Evolutionary conservation across 192 early-diverging fungal genomes (phyloP).

Genomic region (Rhizoclosmatium globosum): DNA sequence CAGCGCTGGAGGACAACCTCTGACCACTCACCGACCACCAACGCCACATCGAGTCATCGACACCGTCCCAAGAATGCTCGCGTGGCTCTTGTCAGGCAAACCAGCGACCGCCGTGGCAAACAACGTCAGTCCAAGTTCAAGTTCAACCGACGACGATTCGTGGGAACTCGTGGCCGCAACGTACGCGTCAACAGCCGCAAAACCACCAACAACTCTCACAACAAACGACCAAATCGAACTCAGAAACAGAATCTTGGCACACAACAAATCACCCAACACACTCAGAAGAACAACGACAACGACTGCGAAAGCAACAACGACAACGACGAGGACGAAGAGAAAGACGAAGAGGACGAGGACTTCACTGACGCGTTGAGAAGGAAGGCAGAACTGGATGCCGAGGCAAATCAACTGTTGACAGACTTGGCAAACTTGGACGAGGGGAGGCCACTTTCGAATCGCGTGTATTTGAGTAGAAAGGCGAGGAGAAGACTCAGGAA

Average conservation of each 20-base stretch:
- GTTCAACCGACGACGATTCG: not conserved
- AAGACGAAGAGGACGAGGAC: not conserved
- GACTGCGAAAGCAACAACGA: not conserved
- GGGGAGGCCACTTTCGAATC: not conserved
- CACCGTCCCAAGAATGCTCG: not conserved
- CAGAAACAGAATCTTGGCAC: no score
- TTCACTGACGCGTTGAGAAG: not conserved
- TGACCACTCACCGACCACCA: no score
- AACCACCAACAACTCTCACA: not conserved
- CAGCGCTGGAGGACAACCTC: no score
- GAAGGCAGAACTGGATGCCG: not conserved
- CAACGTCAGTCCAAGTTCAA: not conserved
- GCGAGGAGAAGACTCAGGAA: not conserved
- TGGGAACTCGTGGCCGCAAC: not conserved
- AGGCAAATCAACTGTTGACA: not conserved
- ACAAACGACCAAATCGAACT: not conserved
- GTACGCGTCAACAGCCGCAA: not conserved
- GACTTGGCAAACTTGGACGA: not conserved
- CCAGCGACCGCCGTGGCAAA: not conserved
- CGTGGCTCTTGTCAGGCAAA: not conserved
- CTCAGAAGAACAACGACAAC: not conserved
- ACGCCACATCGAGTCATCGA: not conserved
- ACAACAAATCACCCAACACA: not conserved
- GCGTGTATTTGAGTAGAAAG: conserved; percentile 2
- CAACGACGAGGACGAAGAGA: not conserved